Percentiles rank a stretch among this genome's conserved stretches.
These are phyloP conservation scores for Verticillium isaacii DNA, from an alignment of 2,329 filamentous ascomycete species.

Conservation along the genomic window DNA sequence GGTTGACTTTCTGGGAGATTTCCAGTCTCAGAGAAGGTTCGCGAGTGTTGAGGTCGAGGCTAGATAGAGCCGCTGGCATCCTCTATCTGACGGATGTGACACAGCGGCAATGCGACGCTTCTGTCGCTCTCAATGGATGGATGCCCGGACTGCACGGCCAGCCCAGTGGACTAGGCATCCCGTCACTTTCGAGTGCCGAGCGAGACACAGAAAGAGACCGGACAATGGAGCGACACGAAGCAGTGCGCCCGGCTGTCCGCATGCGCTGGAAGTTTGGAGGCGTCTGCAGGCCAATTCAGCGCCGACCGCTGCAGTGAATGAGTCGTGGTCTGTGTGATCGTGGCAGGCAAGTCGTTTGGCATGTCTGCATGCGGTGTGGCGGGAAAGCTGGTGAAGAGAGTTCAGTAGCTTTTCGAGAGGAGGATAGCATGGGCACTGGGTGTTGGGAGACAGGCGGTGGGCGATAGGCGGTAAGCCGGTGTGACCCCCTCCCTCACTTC, in stretches of 20 bases:
- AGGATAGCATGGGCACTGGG: background rate
- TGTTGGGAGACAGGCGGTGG: background rate
- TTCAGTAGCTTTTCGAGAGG: background rate
- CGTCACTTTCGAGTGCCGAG: background rate
- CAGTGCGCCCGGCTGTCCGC: background rate
- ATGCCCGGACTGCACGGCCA: too few species aligned
- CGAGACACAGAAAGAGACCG: background rate
- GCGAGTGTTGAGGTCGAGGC: background rate
- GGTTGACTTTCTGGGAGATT: background rate
- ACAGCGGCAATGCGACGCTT: too few species aligned
- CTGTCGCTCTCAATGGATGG: too few species aligned
- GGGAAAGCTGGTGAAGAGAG: background rate
- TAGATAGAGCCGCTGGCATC: too few species aligned
- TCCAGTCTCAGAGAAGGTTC: background rate
- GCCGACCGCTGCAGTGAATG: background rate
- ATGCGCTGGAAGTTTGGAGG: background rate
- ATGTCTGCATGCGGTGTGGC: background rate
- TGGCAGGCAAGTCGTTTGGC: background rate
- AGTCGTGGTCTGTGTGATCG: background rate
- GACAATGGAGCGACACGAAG: background rate
- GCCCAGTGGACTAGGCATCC: too few species aligned
- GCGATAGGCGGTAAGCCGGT: background rate
- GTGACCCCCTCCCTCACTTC: background rate
- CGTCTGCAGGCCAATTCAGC: background rate
- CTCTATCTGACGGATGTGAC: too few species aligned